These are phyloP conservation scores for Amanita inopinata DNA, from an alignment of 768 basidiomycete genomes.

Conservation along the genomic window DNA sequence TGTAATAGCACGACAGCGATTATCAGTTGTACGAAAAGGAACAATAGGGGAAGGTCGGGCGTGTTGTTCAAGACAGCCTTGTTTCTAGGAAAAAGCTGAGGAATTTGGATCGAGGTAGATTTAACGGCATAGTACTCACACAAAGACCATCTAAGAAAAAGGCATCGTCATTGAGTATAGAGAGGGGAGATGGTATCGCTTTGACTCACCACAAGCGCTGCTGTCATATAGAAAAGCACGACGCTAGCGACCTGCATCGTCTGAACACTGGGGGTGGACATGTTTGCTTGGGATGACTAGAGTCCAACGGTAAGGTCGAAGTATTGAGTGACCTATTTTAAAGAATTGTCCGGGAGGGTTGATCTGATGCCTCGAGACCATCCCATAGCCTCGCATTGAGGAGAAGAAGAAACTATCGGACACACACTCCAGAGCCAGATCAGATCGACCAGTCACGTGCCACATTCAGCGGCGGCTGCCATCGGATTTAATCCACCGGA, in stretches of 20 bases:
- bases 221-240: constrained; percentile 69
- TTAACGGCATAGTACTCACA: constrained; percentile 23
- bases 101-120: constrained; percentile 3
- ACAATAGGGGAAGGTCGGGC: constrained; percentile 57
- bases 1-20: constrained; percentile 62
- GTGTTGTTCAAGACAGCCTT: constrained; percentile 64
- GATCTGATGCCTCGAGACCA: too few species aligned
- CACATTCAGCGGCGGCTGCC: too few species aligned
- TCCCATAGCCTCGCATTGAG: too few species aligned
- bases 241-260: constrained; percentile 55
- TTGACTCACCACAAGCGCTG: constrained; percentile 61
- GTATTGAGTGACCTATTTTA: too few species aligned
- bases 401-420: too few species aligned
- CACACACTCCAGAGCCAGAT: too few species aligned
- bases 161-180: background rate
- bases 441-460: too few species aligned
- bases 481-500: too few species aligned
- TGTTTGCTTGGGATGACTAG: too few species aligned
- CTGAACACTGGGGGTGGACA: constrained; percentile 23
- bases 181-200: background rate
- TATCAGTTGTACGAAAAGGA: constrained; percentile 58
- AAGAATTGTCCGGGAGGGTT: too few species aligned
- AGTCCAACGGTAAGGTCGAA: too few species aligned
- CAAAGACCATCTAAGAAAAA: constrained; percentile 38
- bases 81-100: constrained; percentile 36